Conservation (phyloP, 176 grass and related monocot species). For the Aegilops bicornis region DNA sequence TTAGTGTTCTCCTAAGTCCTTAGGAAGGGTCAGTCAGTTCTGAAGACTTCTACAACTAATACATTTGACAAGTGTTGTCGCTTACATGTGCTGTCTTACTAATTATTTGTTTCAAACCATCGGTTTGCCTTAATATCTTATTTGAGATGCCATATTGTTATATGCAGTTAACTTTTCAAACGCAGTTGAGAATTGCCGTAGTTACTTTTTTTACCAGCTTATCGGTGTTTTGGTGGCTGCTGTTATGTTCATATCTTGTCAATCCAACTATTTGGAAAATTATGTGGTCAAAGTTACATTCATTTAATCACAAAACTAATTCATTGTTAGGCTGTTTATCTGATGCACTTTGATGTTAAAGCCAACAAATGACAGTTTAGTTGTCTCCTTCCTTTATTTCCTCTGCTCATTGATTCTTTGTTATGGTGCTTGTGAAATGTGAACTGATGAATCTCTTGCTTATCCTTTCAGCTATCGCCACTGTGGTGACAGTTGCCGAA, state of each 20-base stretch:
- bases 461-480: conserved; percentile 71
- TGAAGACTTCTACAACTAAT: not conserved
- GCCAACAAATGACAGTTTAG: not conserved
- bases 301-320: not conserved
- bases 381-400: not conserved
- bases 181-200: not conserved
- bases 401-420: not conserved
- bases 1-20: not conserved
- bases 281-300: not conserved
- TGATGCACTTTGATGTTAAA: not conserved
- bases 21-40: not conserved
- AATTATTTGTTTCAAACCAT: not conserved
- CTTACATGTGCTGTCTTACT: not conserved
- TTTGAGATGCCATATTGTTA: not conserved
- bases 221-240: not conserved
- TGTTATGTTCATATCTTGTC: not conserved
- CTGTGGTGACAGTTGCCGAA: conserved; percentile 83
- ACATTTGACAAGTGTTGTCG: not conserved
- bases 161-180: not conserved
- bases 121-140: not conserved
- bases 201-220: not conserved
- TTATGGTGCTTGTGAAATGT: not conserved
- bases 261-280: not conserved
- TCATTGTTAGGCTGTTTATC: not conserved
- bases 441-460: not conserved